Evolutionary conservation across 345 rosid species (phyloP).

Genomic region (Isatis tinctoria): DNA sequence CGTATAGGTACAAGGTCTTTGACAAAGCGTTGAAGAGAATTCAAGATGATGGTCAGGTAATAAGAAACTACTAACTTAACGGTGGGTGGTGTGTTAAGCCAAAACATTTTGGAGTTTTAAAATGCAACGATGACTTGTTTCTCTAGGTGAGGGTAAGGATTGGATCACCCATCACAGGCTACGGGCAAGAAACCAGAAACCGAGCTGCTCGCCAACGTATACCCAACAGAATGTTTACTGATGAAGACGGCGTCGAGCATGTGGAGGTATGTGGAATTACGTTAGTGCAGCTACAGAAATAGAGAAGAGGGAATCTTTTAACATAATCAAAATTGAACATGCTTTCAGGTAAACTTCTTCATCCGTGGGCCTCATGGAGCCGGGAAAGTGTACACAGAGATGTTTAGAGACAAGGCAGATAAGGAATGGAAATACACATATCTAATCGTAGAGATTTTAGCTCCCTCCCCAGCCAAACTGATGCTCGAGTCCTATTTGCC

Average conservation of each 20-base stretch:
- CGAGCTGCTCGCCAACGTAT: constrained; percentile 97
- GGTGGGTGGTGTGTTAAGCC: not conserved
- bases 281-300: not conserved
- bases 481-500: constrained; percentile 92
- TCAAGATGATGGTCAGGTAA: constrained; percentile 90
- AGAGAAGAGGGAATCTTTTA: not conserved
- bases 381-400: constrained; percentile 80
- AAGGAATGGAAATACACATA: constrained; percentile 86
- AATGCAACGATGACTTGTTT: constrained; percentile 2
- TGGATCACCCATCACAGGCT: constrained; percentile 95
- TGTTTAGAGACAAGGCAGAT: constrained; percentile 85
- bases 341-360: constrained; percentile 62
- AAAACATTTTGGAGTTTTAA: not conserved
- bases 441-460: constrained; percentile 67
- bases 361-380: constrained; percentile 95
- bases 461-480: constrained; percentile 66
- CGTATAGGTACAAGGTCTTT: constrained; percentile 78
- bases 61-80: not conserved
- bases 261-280: constrained; percentile 50
- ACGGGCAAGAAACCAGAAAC: constrained; percentile 94
- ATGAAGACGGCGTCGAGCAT: constrained; percentile 95
- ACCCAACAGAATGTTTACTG: constrained; percentile 69
- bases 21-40: constrained; percentile 83
- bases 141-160: constrained; percentile 87
- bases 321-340: not conserved